Conservation (phyloP, 116 monocot genomes). For the Iris pallida region DNA sequence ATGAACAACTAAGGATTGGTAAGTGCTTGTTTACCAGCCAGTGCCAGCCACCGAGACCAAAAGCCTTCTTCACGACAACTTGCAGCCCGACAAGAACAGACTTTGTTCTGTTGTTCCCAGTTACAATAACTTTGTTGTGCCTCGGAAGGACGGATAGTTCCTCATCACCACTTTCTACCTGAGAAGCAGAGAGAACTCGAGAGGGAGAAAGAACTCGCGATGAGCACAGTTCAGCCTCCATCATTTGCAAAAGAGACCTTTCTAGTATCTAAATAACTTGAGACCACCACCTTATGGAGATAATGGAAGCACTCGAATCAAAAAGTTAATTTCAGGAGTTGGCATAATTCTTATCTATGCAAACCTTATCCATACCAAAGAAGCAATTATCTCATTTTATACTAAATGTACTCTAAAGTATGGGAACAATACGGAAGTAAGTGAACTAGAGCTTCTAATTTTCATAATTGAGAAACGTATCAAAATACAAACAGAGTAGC, state of each 20-base stretch:
- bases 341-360: no score
- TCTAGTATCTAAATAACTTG: neutral
- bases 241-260: constrained; percentile 16
- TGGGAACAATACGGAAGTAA: no score
- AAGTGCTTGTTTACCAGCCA: constrained; percentile 48
- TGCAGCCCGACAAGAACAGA: constrained; percentile 87
- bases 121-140: constrained; percentile 86
- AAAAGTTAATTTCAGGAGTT: no score
- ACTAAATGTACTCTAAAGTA: no score
- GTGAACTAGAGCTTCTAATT: no score
- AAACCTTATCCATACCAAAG: no score
- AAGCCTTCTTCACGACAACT: constrained; percentile 84
- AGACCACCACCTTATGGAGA: no score
- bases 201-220: constrained; percentile 17
- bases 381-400: no score
- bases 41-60: constrained; percentile 89
- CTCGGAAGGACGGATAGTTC: constrained; percentile 70
- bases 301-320: no score
- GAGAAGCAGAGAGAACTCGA: constrained; percentile 53
- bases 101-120: constrained; percentile 83
- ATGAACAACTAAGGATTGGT: no score
- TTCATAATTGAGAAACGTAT: no score
- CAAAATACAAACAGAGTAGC: no score
- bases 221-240: constrained; percentile 25
- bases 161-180: constrained; percentile 64